Base-by-base conservation (phyloP, 257 asterid species). In the Capsicum baccatum region DNA sequence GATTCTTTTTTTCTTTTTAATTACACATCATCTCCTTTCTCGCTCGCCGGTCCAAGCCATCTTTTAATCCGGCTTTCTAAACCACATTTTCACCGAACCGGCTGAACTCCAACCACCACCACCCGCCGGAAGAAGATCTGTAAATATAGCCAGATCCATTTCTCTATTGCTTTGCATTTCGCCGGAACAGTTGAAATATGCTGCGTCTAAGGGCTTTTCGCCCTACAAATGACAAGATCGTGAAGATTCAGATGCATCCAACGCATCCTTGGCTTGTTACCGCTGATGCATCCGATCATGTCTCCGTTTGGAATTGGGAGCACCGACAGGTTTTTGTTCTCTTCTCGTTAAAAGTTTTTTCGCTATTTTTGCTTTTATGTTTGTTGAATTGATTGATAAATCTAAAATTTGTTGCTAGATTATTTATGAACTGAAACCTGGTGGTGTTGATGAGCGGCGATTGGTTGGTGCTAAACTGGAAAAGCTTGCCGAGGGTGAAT, bases 231-330 rank as follows among this genome's bases (percentile, higher is more conserved):
- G 99, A 97, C 54, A 97, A 94, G 93, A 94, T 95, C 90, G 97
- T 93, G 86, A 95, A 94, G 95, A 94, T 97, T 87, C 97, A 95
- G 79, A 89, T 97, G 92, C 99, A 97, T 91, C 98, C 99, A 7
- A 95, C 99, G 35, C 99, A 97, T 85, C 98, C 99, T 14, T 97
- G 99, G 99, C 94, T 97, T 37, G 98, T 97, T 55, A 97, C 98
- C 0, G 91, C 99, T 82, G 99, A 97, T 87, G 97, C 98, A 15
- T 94, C 99, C 67, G 99, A 97, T 93, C 98, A 97, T 82, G 99
- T 97, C 68, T 97, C 99, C 85, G 98, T 97, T 71, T 97, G 99
- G 99, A 97, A 97, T 88, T 97, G 99, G 99, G 98, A 97, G 39
- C 97, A 97, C 86, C 97, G 97, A 39, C 99, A 97, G 98, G 99